Base-by-base conservation (phyloP, 208 protist genomes). In the Trypanosoma avium region DNA sequence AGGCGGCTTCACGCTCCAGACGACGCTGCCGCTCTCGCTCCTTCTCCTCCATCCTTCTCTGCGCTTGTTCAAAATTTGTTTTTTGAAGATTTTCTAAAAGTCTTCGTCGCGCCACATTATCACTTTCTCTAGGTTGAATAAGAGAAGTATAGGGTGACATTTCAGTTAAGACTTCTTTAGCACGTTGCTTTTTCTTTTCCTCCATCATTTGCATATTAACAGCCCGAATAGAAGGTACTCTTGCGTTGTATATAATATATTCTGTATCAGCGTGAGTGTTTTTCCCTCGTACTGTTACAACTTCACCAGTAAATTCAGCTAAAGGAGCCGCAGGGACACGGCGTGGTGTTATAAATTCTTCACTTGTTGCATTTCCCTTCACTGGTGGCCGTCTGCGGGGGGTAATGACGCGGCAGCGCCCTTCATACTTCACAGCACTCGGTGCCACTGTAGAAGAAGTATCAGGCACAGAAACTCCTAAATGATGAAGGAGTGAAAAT, bases 241-340 rank as follows among this genome's bases (percentile, higher is more conserved):
- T 85, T 46, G 83, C 59, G 54, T 88, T 81, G 69, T 85, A 90
- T n/a, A 88, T 75, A n/a, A 81, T 57, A 36, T 82, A 88, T 65
- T 88, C 74, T 22, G 77, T 75, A 48, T 78, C 53, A 10, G 59
- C 58, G 2, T 67, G 59, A 54, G 77, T 48, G n/a, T 78, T 73
- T 5, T 46, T 58, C 24, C 66, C 68, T 7, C 73, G 45, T 19
- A 61, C 66, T 17, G 36, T 35, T 38, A 92, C 29, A 33, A 92
- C 82, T 27, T 92, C 81, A 2, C 77, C 78, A 3, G 75, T 70
- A 4, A 79, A 82, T 47, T 88, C 85, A 9, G 79, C 85, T 30
- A 85, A 73, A 19, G 58, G 56, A 2, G 40, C 56, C 29, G 3
- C 32, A 30, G 61, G 62, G 5, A 55, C 55, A 17, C 8, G 76